Evolutionary conservation across 2,329 filamentous ascomycete species (phyloP), one percentile per base, ranked within the genome.

Genomic region (Calonectria multiphialidica): DNA sequence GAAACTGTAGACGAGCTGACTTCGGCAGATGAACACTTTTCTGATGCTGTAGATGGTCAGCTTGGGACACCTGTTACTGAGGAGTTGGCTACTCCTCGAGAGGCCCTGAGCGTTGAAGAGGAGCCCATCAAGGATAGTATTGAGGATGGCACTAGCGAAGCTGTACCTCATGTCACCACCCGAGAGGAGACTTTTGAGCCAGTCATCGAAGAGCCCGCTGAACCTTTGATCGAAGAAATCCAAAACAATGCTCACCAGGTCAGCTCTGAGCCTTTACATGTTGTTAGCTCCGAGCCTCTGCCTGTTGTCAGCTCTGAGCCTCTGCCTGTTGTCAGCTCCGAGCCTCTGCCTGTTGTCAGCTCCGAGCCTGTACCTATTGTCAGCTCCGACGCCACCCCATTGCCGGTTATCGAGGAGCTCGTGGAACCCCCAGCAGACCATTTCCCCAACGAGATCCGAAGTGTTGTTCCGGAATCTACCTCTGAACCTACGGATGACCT

Each of bases 11-110:
- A 85, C 10, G 81, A 82, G 40, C 47, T 82, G 61, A 78, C 81
- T 9, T 83, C 83, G 40, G 78, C 80, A 15, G 82, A 84, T 64
- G 82, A 84, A 47, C 80, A 83, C 53, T 82, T 83, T 49, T 82
- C 83, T 6, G 83, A 84, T 45, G 82, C 82, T 12, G 28, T 78
- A 9, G 82, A 83, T 33, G 78, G 75, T 2, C 70, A 71, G 5
- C 74, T 3, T 76, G 78, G 25, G 75, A 80, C 35, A 57, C 64
- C 21, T 50, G 64, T 21, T 28, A 44, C 71, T 40, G 77, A 76
- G 35, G 53, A 69, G 18, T 40, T 69, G 12, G 21, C 55, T 5
- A 61, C 64, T 37, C 30, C 75, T 6, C 62, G 50, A 9, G 44
- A 66, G 5, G 37, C 28, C 5, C 44, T 53, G 2, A 44, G 47